Evolutionary conservation across 345 rosid genomes (phyloP), one percentile per base, ranked within the genome.

Genomic region (Murraya koenigii): DNA sequence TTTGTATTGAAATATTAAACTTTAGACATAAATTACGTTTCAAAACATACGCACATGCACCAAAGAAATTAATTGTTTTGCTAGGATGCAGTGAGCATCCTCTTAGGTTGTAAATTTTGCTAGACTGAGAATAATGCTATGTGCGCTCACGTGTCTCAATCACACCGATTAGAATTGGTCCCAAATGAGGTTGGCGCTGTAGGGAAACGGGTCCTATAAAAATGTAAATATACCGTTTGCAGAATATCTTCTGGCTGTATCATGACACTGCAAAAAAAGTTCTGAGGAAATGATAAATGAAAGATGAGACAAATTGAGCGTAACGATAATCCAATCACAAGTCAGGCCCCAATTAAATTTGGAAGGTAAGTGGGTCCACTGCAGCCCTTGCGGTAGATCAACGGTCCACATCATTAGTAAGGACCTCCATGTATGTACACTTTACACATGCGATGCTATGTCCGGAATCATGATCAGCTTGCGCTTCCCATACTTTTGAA

Each of bases 291-390:
- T 11, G 49, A 41, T 41, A 2, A 41, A 41, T 41, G 47, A 41
- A 41, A 9, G 0, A 44, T 71, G 17, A 22, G 32, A 28, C 72
- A 77, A 66, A 66, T 36, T 67, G 39, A 61, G 64, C 70, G 78
- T 67, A 23, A 54, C n/a, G 66, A 77, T 77, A 28, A 67, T 66
- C 77, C 75, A 28, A 62, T 74, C 63, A 30, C 60, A 54, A 61
- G 49, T 1, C 33, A 30, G 72, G 39, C 64, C 80, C 30, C 59
- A 19, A 23, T 33, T 62, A 23, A 78, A 78, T 75, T 64, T 2
- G 65, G 23, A 41, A 10, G 44, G 44, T 77, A 22, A 30, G 47
- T 6, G 58, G 68, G 77, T n/a, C 22, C 9, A 28, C 47, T 10
- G 35, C 4, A 35, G 7, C 10, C 19, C 68, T 13, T 0, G 1